These are phyloP conservation scores for Chionographis japonica DNA, from an alignment of 106 monocot species.

Conservation along the genomic window DNA sequence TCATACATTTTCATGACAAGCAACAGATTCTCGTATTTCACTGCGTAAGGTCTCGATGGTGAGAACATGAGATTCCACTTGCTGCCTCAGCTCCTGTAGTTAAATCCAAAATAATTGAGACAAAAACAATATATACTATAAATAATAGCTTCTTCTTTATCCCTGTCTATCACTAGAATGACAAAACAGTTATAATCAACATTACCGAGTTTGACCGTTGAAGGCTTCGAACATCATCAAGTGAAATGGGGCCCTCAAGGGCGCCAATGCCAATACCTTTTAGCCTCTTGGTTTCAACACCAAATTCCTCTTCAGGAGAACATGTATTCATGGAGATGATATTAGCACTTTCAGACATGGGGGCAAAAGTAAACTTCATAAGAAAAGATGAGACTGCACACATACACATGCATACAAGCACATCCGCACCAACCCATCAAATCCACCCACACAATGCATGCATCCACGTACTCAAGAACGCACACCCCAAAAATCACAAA, in stretches of 20 bases:
- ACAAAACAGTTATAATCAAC: not conserved
- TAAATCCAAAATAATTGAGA: not conserved
- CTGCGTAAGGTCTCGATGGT: slow-evolving; percentile 66
- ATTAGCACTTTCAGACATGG: too few species aligned
- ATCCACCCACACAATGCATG: too few species aligned
- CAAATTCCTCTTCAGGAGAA: slow-evolving; percentile 35
- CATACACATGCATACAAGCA: too few species aligned
- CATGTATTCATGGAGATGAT: not conserved
- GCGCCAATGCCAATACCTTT: slow-evolving; percentile 99
- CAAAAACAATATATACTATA: not conserved
- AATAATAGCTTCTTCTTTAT: too few species aligned
- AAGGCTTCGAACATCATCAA: slow-evolving; percentile 95
- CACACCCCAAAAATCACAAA: too few species aligned
- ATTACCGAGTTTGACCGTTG: slow-evolving; percentile 85
- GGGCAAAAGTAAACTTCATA: too few species aligned
- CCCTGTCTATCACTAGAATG: too few species aligned
- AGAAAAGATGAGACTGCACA: too few species aligned
- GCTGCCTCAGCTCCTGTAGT: slow-evolving; percentile 83
- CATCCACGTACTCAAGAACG: too few species aligned
- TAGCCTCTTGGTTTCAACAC: slow-evolving; percentile 58
- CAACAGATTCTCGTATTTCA: slow-evolving; percentile 37
- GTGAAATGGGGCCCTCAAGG: slow-evolving; percentile 82
- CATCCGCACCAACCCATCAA: too few species aligned
- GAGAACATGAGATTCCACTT: slow-evolving; percentile 76
- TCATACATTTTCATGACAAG: slow-evolving; percentile 78